Evolutionary conservation across 1,284 basidiomycete genomes (phyloP), one percentile per base, ranked within the genome.

Genomic region (Sporisorium reilianum): DNA sequence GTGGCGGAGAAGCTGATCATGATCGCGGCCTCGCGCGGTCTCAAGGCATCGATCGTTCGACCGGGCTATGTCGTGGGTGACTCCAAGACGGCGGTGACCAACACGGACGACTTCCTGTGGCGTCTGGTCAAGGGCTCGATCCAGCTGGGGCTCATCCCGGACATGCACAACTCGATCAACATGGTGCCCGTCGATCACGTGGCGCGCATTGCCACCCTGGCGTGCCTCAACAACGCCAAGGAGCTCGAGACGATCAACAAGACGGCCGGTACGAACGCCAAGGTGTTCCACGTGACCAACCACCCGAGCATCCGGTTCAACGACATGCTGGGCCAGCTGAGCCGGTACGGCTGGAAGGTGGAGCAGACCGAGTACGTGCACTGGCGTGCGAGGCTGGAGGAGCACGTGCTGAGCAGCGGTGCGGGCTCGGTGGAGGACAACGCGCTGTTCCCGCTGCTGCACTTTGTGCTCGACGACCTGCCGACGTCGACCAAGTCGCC

Each of bases 71-170:
- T 99, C 42, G 93, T 99, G 41, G 97, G 97, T 49, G 94, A 97
- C 86, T 94, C 95, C 14, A 86, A 86, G 64, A 72, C 70, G 16
- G 81, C 78, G 91, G 95, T 97, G 2, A 98, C 95, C 28, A 99
- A 99, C 86, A 99, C 97, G 38, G 97, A 99, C 81, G 97, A 99
- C 86, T 99, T 99, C 86, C 89, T 99, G 60, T 98, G 96, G 95
- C 90, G 97, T 22, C 88, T 99, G 84, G 93, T 98, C 84, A 99
- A 99, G 86, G 97, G 97, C 25, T 97, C 95, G 84, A 89, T 97
- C 50, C 97, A 99, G 85, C 90, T 99, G 7, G 96, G 96, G 3
- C 89, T 95, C 45, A 91, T 95, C 2, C 97, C 97, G 1, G 93
- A 99, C 84, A 98, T 99, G 86, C 94, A 97, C 88, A 99, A 99